phyloP scores from a whole-genome alignment of 805 yeast species.

The Lipomyces anomalus region DNA sequence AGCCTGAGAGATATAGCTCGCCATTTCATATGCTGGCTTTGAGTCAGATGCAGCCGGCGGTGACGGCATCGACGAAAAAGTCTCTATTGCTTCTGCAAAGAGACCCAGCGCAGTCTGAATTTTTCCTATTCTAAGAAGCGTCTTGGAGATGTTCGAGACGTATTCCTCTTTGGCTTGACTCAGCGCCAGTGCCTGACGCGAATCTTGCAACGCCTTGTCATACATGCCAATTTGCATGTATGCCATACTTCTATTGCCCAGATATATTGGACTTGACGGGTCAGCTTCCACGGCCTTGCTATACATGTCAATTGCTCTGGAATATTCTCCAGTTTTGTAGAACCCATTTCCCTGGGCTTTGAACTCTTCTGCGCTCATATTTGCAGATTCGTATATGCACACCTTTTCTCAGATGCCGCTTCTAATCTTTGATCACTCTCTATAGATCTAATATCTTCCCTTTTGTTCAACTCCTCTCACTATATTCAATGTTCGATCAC shows the following conservation, averaged over 20 bases:
- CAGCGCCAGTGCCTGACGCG: constrained; percentile 27
- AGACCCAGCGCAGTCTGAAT: constrained; percentile 33
- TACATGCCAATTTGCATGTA: constrained; percentile 33
- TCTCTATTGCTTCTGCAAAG: constrained; percentile 33
- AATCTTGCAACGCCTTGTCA: constrained; percentile 34
- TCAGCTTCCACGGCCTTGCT: constrained; percentile 27
- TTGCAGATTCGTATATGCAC: not conserved
- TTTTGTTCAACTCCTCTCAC: no score
- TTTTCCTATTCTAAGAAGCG: constrained; percentile 35
- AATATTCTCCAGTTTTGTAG: constrained; percentile 35
- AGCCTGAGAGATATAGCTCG: constrained; percentile 34
- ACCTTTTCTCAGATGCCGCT: no score
- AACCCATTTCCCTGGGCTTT: constrained; percentile 37
- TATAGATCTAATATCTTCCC: no score
- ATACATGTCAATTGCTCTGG: constrained; percentile 33
- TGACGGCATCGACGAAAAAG: constrained; percentile 25
- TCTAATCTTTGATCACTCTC: no score
- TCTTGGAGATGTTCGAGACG: constrained; percentile 33
- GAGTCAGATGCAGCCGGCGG: constrained; percentile 25
- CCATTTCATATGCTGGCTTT: constrained; percentile 35
- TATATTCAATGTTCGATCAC: no score
- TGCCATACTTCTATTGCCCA: constrained; percentile 39
- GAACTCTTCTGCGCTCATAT: constrained; percentile 9
- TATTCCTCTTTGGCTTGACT: constrained; percentile 19
- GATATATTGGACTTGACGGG: constrained; percentile 34